Evolutionary conservation across 192 early-diverging fungal species (phyloP).

Genomic region (Gaertneriomyces sp.): DNA sequence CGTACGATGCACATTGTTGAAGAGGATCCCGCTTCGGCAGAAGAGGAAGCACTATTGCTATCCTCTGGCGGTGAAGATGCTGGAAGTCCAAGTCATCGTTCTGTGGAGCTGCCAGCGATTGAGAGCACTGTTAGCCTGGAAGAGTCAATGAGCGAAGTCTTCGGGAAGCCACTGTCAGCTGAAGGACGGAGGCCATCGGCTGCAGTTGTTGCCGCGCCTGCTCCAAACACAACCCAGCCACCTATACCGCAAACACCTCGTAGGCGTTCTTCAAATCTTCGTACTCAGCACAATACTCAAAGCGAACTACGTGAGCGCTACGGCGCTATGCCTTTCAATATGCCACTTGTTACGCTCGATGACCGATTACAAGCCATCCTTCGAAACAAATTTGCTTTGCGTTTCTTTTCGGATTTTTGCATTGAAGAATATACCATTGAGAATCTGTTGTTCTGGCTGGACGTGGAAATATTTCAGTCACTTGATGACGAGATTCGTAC

Average conservation of each 20-base stretch:
- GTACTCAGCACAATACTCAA: no score
- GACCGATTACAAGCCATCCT: slow-evolving; percentile 37
- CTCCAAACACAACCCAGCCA: no score
- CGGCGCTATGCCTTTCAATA: no score
- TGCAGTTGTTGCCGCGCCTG: no score
- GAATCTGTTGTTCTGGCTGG: slow-evolving; percentile 77
- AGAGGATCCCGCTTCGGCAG: background rate
- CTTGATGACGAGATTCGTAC: background rate
- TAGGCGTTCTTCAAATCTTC: no score
- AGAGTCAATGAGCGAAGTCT: slow-evolving; percentile 1
- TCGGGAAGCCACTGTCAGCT: no score
- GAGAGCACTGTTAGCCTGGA: background rate
- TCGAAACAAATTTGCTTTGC: slow-evolving; percentile 37
- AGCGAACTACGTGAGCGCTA: no score
- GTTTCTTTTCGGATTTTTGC: slow-evolving; percentile 54
- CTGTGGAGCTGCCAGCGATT: background rate
- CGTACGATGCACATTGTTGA: slow-evolving; percentile 4
- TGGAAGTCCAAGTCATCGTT: background rate
- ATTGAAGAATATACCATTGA: slow-evolving; percentile 75
- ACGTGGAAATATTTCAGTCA: slow-evolving; percentile 72
- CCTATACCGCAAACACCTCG: no score
- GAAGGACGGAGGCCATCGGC: no score
- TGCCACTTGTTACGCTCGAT: slow-evolving; percentile 24
- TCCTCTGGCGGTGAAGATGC: slow-evolving; percentile 4
- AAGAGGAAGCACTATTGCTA: background rate